Percentiles rank a stretch among this genome's conserved stretches.
Evolutionary conservation across 1,139 yeast species (phyloP).

Genomic region (Geotrichum klebahnii): DNA sequence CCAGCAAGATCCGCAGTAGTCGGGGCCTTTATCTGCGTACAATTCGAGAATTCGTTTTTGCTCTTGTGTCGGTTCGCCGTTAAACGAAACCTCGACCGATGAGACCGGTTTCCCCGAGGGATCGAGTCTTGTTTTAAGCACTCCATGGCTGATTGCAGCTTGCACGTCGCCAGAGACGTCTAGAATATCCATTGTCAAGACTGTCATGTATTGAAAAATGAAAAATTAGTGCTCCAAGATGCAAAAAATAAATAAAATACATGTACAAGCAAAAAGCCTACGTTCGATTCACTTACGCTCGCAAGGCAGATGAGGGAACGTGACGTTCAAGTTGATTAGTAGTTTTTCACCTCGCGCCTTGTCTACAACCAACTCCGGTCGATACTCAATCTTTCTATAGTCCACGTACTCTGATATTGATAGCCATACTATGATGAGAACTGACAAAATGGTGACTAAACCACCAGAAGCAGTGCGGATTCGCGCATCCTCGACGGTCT

Average conservation of each 20-base stretch:
- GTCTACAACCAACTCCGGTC: constrained; percentile 87
- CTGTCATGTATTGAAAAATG: neutral
- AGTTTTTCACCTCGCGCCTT: constrained; percentile 72
- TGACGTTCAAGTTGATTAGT: constrained; percentile 73
- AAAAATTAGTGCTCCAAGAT: neutral
- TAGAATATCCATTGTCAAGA: constrained; percentile 57
- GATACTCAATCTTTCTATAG: constrained; percentile 59
- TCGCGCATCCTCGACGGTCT: constrained; percentile 90
- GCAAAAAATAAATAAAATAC: too few species aligned
- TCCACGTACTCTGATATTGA: constrained; percentile 71
- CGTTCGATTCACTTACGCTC: constrained; percentile 38
- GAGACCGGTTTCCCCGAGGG: constrained; percentile 45
- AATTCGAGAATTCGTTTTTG: constrained; percentile 28
- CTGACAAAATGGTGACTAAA: constrained; percentile 69
- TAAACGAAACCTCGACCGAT: constrained; percentile 27
- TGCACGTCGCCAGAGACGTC: constrained; percentile 85
- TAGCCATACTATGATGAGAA: constrained; percentile 57
- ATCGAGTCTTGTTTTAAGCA: constrained; percentile 62
- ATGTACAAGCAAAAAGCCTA: constrained; percentile 21
- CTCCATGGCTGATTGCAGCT: constrained; percentile 68
- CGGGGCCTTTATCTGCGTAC: constrained; percentile 38
- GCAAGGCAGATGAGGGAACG: constrained; percentile 84
- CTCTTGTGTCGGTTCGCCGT: constrained; percentile 32
- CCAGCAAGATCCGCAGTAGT: constrained; percentile 84
- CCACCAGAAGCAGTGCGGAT: constrained; percentile 90